Evolutionary conservation across 1,284 basidiomycete genomes (phyloP).

Genomic region (Earliella scabrosa): DNA sequence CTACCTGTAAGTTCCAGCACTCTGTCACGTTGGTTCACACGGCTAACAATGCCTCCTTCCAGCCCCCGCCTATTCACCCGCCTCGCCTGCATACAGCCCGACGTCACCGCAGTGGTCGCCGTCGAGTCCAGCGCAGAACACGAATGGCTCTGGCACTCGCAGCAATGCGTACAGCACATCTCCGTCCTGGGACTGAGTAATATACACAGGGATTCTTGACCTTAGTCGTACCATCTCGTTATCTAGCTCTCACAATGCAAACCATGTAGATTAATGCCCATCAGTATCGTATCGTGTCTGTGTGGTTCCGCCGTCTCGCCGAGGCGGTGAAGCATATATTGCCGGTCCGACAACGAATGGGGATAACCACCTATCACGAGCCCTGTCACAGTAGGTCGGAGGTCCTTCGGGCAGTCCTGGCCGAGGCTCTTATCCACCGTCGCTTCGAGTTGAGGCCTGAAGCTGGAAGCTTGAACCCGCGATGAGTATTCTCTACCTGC

Average conservation of each 20-base stretch:
- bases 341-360: too few species aligned
- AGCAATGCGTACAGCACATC: slow-evolving; percentile 53
- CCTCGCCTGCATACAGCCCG: slow-evolving; percentile 83
- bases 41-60: slow-evolving; percentile 7
- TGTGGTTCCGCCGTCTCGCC: background rate
- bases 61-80: slow-evolving; percentile 70
- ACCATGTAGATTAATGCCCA: slow-evolving; percentile 31
- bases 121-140: slow-evolving; percentile 65
- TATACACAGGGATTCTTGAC: slow-evolving; percentile 28
- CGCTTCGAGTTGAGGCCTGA: too few species aligned
- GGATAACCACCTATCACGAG: too few species aligned
- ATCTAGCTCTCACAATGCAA: slow-evolving; percentile 30
- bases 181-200: slow-evolving; percentile 59
- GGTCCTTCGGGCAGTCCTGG: too few species aligned
- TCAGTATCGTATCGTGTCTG: slow-evolving; percentile 10
- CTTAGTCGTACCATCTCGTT: slow-evolving; percentile 21
- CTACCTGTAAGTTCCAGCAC: slow-evolving; percentile 65
- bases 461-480: too few species aligned
- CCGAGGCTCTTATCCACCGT: too few species aligned
- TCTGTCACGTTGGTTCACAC: background rate
- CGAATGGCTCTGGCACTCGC: slow-evolving; percentile 48
- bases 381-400: too few species aligned
- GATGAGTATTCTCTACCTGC: too few species aligned
- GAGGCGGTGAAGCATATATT: too few species aligned
- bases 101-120: slow-evolving; percentile 84